Conservation (phyloP, 768 basidiomycete genomes). For the Russula olivacea region DNA sequence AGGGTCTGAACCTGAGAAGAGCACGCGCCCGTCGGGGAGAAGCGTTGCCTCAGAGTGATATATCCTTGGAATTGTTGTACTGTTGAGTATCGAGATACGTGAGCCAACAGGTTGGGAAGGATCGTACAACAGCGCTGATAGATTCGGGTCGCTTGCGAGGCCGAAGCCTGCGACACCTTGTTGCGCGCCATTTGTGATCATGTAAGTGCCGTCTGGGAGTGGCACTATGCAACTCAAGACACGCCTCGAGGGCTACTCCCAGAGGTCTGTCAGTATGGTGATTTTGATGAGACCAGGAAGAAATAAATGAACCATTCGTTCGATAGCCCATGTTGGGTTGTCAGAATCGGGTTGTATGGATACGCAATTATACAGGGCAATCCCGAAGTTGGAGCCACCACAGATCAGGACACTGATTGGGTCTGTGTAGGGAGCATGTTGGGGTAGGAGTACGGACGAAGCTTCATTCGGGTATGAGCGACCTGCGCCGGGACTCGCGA, state of each 20-base stretch:
- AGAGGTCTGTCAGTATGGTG: background rate
- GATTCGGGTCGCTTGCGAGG: constrained; percentile 56
- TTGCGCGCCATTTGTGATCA: constrained; percentile 70
- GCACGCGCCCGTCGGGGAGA: constrained; percentile 65
- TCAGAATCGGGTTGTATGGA: constrained; percentile 56
- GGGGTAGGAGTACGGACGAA: constrained; percentile 62
- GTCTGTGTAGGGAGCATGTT: constrained; percentile 65
- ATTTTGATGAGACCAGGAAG: background rate
- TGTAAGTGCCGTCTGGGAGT: constrained; percentile 65
- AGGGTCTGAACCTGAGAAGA: constrained; percentile 73
- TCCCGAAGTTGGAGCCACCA: constrained; percentile 62
- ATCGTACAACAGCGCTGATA: constrained; percentile 63
- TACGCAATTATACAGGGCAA: constrained; percentile 64
- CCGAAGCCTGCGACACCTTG: constrained; percentile 71
- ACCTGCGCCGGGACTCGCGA: constrained; percentile 62
- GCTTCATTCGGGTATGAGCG: constrained; percentile 77
- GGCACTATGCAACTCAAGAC: constrained; percentile 73
- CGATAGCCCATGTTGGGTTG: constrained; percentile 61
- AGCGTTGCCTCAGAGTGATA: constrained; percentile 76
- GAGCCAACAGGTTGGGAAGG: constrained; percentile 48
- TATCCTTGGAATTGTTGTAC: constrained; percentile 64
- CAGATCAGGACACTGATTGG: constrained; percentile 69
- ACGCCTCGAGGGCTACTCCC: constrained; percentile 53
- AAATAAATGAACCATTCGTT: constrained; percentile 61
- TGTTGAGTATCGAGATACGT: constrained; percentile 60